Base-by-base conservation (phyloP, 306 rosid genomes). In the Carpinus viminea region DNA sequence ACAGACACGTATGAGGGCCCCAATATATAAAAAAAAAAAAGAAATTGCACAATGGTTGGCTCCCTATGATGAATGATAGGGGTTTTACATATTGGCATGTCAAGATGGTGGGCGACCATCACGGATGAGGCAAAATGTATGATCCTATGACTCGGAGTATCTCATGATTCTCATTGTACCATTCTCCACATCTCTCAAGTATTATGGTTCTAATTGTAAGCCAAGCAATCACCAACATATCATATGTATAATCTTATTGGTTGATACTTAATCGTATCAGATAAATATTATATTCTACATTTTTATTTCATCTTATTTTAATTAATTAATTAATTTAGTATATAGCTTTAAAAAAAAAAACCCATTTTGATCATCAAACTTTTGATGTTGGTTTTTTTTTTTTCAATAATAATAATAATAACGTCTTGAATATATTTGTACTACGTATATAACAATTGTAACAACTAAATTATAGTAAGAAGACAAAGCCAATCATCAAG, bases 1-100 rank as follows among this genome's bases (percentile, higher is more conserved):
- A 62, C 77, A 54, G 82, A 81, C 81, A 78, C 74, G 89, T 84
- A 78, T 88, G 80, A 78, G 72, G 15, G 4, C 43, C 21, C 66
- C 65, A 71, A 83, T n/a, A n/a, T n/a, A n/a, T n/a, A 24, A 24
- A 24, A 24, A 24, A 24, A 24, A 81, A 64, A 38, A 81, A 82
- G 82, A 57, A 41, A 76, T 72, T 72, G 47, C 81, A 76, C 80
- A 52, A 71, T 82, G 80, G 61, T 47, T 80, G 82, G 68, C 55
- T 70, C 74, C 83, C 73, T 60, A 85, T 81, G 68, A 75, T 20
- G 55, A 70, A 76, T 81, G 72, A 74, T 76, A 47, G 36, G 74
- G 77, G 74, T 51, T 66, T 80, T 46, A 7, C 45, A 38, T 12
- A 72, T 56, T 26, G 28, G 56, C 50, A 72, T 45, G 73, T 52